Evolutionary conservation across 441 rosid genomes (phyloP).

Genomic region (Populus hybrid): DNA sequence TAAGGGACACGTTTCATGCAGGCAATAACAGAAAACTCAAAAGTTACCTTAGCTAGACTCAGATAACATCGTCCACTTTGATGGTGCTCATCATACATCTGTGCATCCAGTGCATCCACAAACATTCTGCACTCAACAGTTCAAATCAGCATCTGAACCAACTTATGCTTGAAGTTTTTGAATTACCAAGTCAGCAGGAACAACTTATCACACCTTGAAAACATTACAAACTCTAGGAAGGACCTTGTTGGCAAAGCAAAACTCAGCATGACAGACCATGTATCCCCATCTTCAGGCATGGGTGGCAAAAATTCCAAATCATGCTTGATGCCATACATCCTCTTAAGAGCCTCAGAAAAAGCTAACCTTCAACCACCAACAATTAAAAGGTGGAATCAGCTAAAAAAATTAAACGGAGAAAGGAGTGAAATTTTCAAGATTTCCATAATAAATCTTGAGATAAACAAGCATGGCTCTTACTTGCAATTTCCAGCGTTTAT

Average conservation of each 20-base stretch:
- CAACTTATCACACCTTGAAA: conserved; percentile 60
- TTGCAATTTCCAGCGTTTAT: conserved; percentile 96
- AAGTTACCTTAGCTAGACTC: conserved; percentile 72
- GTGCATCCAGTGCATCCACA: conserved; percentile 88
- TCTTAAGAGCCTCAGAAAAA: conserved; percentile 64
- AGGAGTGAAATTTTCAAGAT: neutral
- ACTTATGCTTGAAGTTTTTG: neutral
- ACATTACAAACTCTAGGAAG: conserved; percentile 95
- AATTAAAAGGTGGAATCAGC: conserved; percentile 20
- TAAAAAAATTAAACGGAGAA: conserved; percentile 5
- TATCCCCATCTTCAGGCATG: conserved; percentile 86
- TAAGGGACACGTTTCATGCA: neutral
- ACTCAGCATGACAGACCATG: conserved; percentile 95
- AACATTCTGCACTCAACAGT: conserved; percentile 61
- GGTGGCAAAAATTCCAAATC: conserved; percentile 60
- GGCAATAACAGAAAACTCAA: neutral
- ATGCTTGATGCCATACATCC: conserved; percentile 68
- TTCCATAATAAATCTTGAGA: neutral
- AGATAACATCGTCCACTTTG: conserved; percentile 68
- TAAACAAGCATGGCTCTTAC: conserved; percentile 35
- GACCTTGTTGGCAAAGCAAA: conserved; percentile 96
- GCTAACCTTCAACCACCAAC: conserved; percentile 56
- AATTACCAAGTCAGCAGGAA: neutral
- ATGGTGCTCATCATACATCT: conserved; percentile 81
- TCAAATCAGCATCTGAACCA: neutral